Evolutionary conservation across 129 eudicot species (phyloP).

Genomic region (Escallonia herrerae): DNA sequence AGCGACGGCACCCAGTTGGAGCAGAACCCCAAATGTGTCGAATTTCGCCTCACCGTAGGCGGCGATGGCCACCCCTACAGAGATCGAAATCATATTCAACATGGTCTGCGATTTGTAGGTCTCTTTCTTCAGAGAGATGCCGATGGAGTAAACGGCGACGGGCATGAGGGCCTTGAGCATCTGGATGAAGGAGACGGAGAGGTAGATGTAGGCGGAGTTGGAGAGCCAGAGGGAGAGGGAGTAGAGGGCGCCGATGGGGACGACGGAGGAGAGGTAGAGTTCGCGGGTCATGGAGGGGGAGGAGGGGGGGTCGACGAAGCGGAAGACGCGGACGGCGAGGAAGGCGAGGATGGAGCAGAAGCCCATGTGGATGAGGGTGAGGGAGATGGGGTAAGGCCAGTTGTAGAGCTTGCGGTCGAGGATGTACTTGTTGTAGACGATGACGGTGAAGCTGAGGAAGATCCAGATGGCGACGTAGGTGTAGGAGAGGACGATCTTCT

Average conservation of each 20-base stretch:
- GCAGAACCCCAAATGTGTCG: constrained; percentile 30
- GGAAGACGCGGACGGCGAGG: constrained; percentile 17
- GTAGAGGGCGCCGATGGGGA: constrained; percentile 40
- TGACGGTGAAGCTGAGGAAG: constrained; percentile 33
- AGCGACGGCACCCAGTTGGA: constrained; percentile 39
- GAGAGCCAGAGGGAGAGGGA: constrained; percentile 39
- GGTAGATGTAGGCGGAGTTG: constrained; percentile 40
- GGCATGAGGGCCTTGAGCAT: constrained; percentile 55
- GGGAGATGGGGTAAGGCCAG: constrained; percentile 45
- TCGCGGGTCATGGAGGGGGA: constrained; percentile 30
- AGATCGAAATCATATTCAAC: constrained; percentile 36
- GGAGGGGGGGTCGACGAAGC: constrained; percentile 33
- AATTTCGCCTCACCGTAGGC: constrained; percentile 46
- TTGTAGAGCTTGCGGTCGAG: constrained; percentile 40
- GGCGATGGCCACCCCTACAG: constrained; percentile 41
- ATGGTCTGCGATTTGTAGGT: constrained; percentile 20
- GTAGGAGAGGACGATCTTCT: constrained; percentile 35
- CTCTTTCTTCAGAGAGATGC: constrained; percentile 32
- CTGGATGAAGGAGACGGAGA: constrained; percentile 42
- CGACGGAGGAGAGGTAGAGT: constrained; percentile 29
- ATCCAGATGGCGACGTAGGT: constrained; percentile 40
- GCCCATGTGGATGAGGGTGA: constrained; percentile 40
- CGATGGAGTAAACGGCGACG: constrained; percentile 39
- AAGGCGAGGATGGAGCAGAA: constrained; percentile 40
- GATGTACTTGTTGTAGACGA: constrained; percentile 43